Evolutionary conservation across 2,329 filamentous ascomycete species (phyloP).

Genomic region (Sporothrix globosa): DNA sequence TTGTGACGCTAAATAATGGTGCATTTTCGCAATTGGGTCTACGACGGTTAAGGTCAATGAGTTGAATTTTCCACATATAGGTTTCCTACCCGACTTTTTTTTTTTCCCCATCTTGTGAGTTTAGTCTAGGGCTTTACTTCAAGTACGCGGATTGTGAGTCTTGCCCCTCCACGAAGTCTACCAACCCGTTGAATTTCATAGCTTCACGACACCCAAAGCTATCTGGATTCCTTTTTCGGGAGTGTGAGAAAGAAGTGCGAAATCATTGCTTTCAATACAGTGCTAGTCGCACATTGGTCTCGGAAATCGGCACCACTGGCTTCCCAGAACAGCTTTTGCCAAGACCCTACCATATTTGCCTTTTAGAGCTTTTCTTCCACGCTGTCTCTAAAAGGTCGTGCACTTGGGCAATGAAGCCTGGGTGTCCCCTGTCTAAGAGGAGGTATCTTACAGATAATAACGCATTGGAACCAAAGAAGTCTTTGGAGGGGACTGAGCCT

Average conservation of each 20-base stretch:
- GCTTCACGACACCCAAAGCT: neutral
- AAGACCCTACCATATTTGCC: slow-evolving; percentile 24
- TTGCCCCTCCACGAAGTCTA: slow-evolving; percentile 1
- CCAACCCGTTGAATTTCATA: slow-evolving; percentile 1
- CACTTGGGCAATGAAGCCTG: neutral
- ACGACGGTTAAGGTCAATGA: neutral
- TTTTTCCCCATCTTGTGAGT: slow-evolving; percentile 12
- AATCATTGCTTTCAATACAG: slow-evolving; percentile 20
- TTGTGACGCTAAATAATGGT: slow-evolving; percentile 20
- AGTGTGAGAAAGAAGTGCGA: no score
- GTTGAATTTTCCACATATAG: neutral
- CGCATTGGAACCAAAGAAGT: neutral
- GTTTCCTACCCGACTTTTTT: neutral
- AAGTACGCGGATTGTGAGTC: neutral
- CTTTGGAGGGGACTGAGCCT: neutral
- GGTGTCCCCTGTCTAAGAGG: neutral
- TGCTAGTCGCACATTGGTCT: slow-evolving; percentile 30
- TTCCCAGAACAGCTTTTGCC: slow-evolving; percentile 13
- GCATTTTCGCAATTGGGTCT: slow-evolving; percentile 19
- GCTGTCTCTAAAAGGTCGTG: neutral
- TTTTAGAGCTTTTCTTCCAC: neutral
- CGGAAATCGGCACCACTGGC: slow-evolving; percentile 31
- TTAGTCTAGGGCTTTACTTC: slow-evolving; percentile 20
- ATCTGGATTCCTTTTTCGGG: neutral
- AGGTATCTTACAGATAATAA: neutral